A percentile compares a stretch with the other conserved stretches of the same genome.
Conservation (phyloP, 1,284 basidiomycete species). For the Meira nashicola region DNA sequence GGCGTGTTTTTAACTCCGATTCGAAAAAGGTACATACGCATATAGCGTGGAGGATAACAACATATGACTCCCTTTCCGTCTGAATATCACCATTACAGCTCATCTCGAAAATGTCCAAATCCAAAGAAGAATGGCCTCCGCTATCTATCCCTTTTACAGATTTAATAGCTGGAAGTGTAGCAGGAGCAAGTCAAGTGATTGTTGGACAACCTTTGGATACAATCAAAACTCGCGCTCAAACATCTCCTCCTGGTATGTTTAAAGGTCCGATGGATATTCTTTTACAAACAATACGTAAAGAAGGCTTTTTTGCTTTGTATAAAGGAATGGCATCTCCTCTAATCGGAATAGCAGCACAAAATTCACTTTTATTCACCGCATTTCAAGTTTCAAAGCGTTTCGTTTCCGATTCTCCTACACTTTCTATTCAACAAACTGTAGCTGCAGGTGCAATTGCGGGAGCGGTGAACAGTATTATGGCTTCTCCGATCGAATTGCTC, state of each 20-base stretch:
- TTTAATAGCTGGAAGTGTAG: slow-evolving; percentile 29
- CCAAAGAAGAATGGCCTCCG: slow-evolving; percentile 23
- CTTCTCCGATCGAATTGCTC: slow-evolving; percentile 64
- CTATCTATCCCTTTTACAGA: slow-evolving; percentile 31
- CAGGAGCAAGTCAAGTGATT: slow-evolving; percentile 36
- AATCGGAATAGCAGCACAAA: slow-evolving; percentile 90
- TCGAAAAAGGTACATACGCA: too few species aligned
- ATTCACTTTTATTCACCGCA: slow-evolving; percentile 86
- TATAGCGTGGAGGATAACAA: too few species aligned
- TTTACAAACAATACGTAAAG: slow-evolving; percentile 18
- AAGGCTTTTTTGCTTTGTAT: slow-evolving; percentile 33
- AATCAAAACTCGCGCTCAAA: slow-evolving; percentile 33
- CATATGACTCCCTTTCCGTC: too few species aligned
- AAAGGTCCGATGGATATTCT: slow-evolving; percentile 34
- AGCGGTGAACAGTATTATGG: slow-evolving; percentile 69
- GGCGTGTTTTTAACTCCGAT: too few species aligned
- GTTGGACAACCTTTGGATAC: slow-evolving; percentile 41
- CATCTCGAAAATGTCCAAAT: neutral
- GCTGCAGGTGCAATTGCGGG: slow-evolving; percentile 85
- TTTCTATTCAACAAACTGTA: slow-evolving; percentile 73
- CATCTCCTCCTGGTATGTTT: slow-evolving; percentile 25
- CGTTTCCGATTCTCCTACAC: slow-evolving; percentile 71
- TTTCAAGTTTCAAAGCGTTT: slow-evolving; percentile 76
- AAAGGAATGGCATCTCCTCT: slow-evolving; percentile 78
- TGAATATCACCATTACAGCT: too few species aligned